Conservation (phyloP, 306 rosid species). For the Vigna reflexopilosa region DNA sequence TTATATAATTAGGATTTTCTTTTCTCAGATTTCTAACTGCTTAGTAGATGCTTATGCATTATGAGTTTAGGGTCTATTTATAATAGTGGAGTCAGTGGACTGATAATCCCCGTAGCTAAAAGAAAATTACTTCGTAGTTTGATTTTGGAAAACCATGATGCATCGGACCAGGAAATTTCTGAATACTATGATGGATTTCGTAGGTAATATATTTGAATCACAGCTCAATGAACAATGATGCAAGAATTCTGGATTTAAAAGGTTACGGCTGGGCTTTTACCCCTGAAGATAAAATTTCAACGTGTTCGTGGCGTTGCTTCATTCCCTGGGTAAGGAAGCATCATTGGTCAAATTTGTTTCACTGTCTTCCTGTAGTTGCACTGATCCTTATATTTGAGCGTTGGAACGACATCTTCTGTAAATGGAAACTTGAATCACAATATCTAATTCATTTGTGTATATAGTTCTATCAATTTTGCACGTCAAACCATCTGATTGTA, state of each 20-base stretch:
- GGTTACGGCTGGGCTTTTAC: background rate
- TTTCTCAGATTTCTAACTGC: slow-evolving; percentile 20
- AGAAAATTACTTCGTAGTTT: slow-evolving; percentile 15
- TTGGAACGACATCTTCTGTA: slow-evolving; percentile 40
- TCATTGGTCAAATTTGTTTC: slow-evolving; percentile 1
- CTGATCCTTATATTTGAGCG: slow-evolving; percentile 34
- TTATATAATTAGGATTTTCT: slow-evolving; percentile 4
- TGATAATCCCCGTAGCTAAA: background rate
- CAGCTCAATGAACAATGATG: slow-evolving; percentile 31
- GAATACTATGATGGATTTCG: slow-evolving; percentile 20
- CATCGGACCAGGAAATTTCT: slow-evolving; percentile 12
- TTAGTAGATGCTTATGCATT: slow-evolving; percentile 12
- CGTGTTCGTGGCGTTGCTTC: background rate
- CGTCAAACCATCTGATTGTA: background rate
- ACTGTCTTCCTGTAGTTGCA: background rate
- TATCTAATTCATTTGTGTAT: slow-evolving; percentile 48
- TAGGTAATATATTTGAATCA: slow-evolving; percentile 9
- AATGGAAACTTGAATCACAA: slow-evolving; percentile 39
- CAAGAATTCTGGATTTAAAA: slow-evolving; percentile 17
- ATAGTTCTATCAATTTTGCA: slow-evolving; percentile 20
- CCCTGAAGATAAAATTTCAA: slow-evolving; percentile 10
- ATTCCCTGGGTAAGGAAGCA: slow-evolving; percentile 13
- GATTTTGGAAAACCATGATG: slow-evolving; percentile 29
- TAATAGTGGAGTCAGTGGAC: no score
- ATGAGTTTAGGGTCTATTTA: background rate